Conservation (phyloP, 176 grass and related monocot species). For the Lolium perenne region DNA sequence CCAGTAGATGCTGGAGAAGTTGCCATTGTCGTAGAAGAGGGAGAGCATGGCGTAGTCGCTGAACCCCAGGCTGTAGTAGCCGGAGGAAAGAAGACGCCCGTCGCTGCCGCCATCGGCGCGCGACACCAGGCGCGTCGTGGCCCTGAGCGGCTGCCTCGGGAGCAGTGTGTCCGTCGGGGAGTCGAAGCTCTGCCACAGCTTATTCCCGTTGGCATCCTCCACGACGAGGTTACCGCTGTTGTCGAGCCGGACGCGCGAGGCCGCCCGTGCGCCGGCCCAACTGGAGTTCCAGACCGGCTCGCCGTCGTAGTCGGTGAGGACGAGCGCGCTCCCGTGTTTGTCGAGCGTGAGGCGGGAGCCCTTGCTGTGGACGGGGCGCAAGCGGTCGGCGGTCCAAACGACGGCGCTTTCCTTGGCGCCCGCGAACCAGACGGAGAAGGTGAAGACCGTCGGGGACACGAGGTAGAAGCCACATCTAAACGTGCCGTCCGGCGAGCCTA, state of each 20-base stretch:
- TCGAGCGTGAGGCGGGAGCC: conserved; percentile 42
- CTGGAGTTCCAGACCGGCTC: conserved; percentile 52
- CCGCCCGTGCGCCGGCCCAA: not conserved
- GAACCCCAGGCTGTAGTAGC: conserved; percentile 59
- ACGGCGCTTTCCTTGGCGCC: conserved; percentile 30
- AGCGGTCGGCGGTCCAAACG: conserved; percentile 52
- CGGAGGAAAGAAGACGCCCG: conserved; percentile 37
- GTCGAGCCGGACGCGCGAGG: conserved; percentile 14
- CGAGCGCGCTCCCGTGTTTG: conserved; percentile 22
- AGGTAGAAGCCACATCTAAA: conserved; percentile 61
- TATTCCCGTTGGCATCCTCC: not conserved
- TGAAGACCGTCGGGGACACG: conserved; percentile 46
- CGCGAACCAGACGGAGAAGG: conserved; percentile 61
- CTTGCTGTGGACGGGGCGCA: conserved; percentile 45
- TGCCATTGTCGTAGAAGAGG: conserved; percentile 59
- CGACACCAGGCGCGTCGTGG: conserved; percentile 39
- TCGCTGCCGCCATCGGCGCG: not conserved
- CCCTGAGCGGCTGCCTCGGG: conserved; percentile 50
- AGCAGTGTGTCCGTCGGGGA: conserved; percentile 67
- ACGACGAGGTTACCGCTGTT: conserved; percentile 52
- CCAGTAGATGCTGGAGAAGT: conserved; percentile 73
- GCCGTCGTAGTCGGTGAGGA: conserved; percentile 53
- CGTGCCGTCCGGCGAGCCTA: conserved; percentile 45
- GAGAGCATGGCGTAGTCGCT: conserved; percentile 65
- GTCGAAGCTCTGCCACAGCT: conserved; percentile 70